phyloP scores from a whole-genome alignment of 371 early-diverging fungal species.

The Mucor mucedo region DNA sequence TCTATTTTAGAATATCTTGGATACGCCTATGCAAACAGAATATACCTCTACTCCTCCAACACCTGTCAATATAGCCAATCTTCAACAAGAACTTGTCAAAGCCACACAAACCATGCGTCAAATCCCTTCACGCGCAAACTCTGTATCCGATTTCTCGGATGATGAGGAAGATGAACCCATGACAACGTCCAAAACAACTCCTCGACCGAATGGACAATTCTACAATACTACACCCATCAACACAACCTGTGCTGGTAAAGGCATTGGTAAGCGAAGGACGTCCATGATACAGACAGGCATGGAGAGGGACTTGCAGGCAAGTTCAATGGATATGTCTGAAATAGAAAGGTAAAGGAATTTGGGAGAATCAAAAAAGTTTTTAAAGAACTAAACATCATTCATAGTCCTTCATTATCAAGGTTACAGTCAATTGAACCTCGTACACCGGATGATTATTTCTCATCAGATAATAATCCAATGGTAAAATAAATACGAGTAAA shows the following conservation, averaged over 20 bases:
- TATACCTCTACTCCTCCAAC: slow-evolving; percentile 15
- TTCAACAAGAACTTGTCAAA: slow-evolving; percentile 41
- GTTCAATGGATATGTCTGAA: slow-evolving; percentile 25
- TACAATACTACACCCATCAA: background rate
- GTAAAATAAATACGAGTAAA: background rate
- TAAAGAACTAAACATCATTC: background rate
- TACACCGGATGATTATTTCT: slow-evolving; percentile 26
- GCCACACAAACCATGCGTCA: slow-evolving; percentile 43
- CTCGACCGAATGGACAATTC: background rate
- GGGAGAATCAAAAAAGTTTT: background rate
- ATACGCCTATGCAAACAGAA: slow-evolving; percentile 22
- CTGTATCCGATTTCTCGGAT: slow-evolving; percentile 50
- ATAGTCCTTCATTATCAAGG: slow-evolving; percentile 14
- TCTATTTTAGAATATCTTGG: slow-evolving; percentile 25
- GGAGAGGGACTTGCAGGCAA: slow-evolving; percentile 23
- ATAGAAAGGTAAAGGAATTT: slow-evolving; percentile 21
- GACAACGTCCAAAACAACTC: slow-evolving; percentile 11
- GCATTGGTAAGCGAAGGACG: slow-evolving; percentile 46
- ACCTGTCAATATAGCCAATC: slow-evolving; percentile 18
- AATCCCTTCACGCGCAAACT: slow-evolving; percentile 44
- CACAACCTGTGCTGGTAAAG: slow-evolving; percentile 29
- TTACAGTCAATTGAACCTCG: slow-evolving; percentile 34
- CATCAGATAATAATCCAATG: slow-evolving; percentile 10
- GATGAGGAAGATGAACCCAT: slow-evolving; percentile 42
- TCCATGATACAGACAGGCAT: slow-evolving; percentile 35